Base-by-base conservation (phyloP, 2,329 filamentous ascomycete species). In the Colletotrichum truncatum region DNA sequence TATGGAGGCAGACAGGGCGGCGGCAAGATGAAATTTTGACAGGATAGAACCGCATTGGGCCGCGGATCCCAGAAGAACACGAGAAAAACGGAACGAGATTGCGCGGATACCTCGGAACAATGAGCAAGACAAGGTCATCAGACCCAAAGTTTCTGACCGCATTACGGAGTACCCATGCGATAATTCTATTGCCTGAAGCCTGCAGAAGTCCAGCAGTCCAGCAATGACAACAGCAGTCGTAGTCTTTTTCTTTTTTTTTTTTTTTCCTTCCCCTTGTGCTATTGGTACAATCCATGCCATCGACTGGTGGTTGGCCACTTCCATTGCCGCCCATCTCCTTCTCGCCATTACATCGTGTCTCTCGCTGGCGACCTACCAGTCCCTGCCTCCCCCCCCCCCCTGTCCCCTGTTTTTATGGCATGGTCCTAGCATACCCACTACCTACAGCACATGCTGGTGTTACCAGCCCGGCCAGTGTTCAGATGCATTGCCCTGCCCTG, bases 141-240 rank as follows among this genome's bases (percentile, higher is more conserved):
- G 64, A 66, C 64, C 64, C 60, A 66, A 56, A 52, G 57, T 63
- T 66, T 63, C 63, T 66, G 63, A 52, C 63, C 51, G 51, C 58
- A 56, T 66, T 38, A 63, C 51, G 51, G 49, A 56, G 62, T 38
- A 63, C 51, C 63, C 63, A 63, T 66, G 63, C 46, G 30, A 36
- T 59, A 52, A 53, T 64, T 57, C 52, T 46, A 59, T 64, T 53
- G 52, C 59, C 60, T 66, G 64, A 66, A 64, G 64, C 45, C 45
- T 66, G 59, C 64, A 63, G 57, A 41, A 49, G 14, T 18, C 28
- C 34, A 46, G 57, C 49, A 49, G 14, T 18, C 28, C 34, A 46
- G 34, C 34, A 48, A 43, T 14, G 11, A 30, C 41, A 30, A 51
- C 45, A 45, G 55, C 63, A 62, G 51, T 43, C n/a, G n/a, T n/a